phyloP scores from a whole-genome alignment of 495 filamentous ascomycete genomes.

The Aspergillus hancockii region DNA sequence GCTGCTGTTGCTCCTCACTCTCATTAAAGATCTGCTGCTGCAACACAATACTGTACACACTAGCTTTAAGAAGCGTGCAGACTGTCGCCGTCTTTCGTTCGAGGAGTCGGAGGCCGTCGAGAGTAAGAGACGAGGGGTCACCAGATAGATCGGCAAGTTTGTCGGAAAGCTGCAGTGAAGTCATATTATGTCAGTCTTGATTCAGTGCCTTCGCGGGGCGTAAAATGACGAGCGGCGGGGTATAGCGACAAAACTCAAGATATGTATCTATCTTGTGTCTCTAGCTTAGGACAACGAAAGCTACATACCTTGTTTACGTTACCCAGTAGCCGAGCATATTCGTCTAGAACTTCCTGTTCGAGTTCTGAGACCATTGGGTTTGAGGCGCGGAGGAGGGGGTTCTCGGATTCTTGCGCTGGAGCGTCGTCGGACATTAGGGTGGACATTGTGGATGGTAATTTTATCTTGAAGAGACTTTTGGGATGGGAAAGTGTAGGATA shows the following conservation, averaged over 20 bases:
- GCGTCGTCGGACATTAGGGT: conserved; percentile 5
- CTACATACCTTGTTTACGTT: conserved; percentile 83
- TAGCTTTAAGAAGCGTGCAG: conserved; percentile 93
- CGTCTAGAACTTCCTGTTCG: conserved; percentile 92
- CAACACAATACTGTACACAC: conserved; percentile 96
- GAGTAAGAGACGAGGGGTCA: conserved; percentile 35
- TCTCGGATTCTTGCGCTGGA: conserved; percentile 18
- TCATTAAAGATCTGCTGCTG: conserved; percentile 89
- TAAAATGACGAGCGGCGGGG: no score
- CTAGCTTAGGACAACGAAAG: background rate
- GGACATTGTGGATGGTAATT: background rate
- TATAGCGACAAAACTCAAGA: no score
- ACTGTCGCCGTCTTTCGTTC: conserved; percentile 94
- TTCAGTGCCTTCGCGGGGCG: background rate
- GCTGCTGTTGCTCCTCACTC: conserved; percentile 40
- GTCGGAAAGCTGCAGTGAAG: conserved; percentile 33
- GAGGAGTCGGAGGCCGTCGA: conserved; percentile 79
- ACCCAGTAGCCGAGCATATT: conserved; percentile 81
- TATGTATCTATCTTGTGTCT: no score
- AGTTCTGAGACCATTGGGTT: conserved; percentile 59
- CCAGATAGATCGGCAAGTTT: conserved; percentile 40
- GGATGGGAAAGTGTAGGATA: background rate
- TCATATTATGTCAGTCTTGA: conserved; percentile 1
- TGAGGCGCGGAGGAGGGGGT: conserved; percentile 43
- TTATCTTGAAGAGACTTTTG: background rate